Base-by-base conservation (phyloP, 1,139 yeast species). In the Groenewaldozyma auringiensis region DNA sequence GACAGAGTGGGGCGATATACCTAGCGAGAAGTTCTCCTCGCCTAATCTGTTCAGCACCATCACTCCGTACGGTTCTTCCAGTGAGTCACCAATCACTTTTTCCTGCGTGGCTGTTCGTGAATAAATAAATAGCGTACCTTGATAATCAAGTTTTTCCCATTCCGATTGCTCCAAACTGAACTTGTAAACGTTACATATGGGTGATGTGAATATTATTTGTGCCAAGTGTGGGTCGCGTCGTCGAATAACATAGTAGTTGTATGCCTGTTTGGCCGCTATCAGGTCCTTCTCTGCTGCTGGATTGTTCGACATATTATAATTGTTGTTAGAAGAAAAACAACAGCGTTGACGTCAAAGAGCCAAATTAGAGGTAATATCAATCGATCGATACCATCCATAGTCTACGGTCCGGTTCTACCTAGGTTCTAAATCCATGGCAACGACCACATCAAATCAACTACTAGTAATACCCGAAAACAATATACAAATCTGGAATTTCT, bases 151-250 rank as follows among this genome's bases (percentile, higher is more conserved):
- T 58, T 86, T 86, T 44, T 76, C 76, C 96, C 97, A 89, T 58
- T 83, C 88, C 50, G 79, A 82, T 17, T 67, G 65, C 9, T 70
- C 75, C 33, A 76, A 72, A 55, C 81, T 79, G 68, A 77, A 79
- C 59, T 79, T 76, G 66, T 86, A 86, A n/a, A 84, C 72, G 44
- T 83, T 89, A 58, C 88, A 80, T 55, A 88, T 92, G 4, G 96
- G 80, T 1, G 95, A 64, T 71, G 59, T 81, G 77, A 63, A 81
- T 76, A 53, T 85, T 38, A 89, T 70, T 60, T 84, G 89, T 47
- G 84, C 82, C 42, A 86, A 76, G 49, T 75, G 72, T 0, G 94
- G 88, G 60, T 89, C 97, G 62, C 88, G 89, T 48, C 92, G 74
- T 34, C 83, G 78, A 35, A 89, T 79, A 37, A 89, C 96, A 57